A percentile compares a stretch with the other conserved stretches of the same genome.
These are phyloP conservation scores for Cladorrhinum samala DNA, from an alignment of 495 filamentous ascomycete genomes.

Conservation along the genomic window DNA sequence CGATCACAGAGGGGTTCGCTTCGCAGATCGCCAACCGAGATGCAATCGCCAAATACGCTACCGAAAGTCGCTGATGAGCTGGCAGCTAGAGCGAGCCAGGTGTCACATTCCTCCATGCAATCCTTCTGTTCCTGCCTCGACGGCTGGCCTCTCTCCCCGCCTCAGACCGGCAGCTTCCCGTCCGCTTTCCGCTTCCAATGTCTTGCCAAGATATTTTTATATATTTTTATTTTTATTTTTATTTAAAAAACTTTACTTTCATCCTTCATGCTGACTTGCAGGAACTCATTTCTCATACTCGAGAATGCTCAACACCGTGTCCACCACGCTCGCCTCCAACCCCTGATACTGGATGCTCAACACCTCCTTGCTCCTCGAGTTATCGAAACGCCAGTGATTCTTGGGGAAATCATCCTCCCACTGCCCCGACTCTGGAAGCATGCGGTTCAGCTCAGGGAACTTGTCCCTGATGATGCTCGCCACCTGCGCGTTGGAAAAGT, in stretches of 20 bases:
- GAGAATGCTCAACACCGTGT: constrained; percentile 32
- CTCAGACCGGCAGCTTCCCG: background rate
- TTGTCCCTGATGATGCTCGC: constrained; percentile 24
- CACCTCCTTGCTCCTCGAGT: constrained; percentile 25
- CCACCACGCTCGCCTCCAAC: constrained; percentile 32
- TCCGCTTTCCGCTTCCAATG: background rate
- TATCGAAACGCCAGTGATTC: constrained; percentile 35
- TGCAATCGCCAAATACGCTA: background rate
- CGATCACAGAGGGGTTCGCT: background rate
- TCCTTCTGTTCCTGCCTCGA: no score
- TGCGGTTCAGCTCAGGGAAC: constrained; percentile 20
- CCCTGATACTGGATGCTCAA: constrained; percentile 35
- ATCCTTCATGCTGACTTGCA: no score
- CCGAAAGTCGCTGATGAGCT: background rate
- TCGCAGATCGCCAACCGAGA: no score
- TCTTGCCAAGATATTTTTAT: background rate
- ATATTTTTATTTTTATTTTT: no score
- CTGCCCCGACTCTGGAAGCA: constrained; percentile 22
- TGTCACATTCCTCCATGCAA: background rate
- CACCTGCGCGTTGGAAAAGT: constrained; percentile 38
- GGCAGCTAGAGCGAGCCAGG: background rate
- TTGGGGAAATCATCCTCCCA: constrained; percentile 31
- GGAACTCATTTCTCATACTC: constrained; percentile 11
- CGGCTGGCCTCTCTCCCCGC: no score
- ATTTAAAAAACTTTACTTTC: no score